Base-by-base conservation (phyloP, 2,329 filamentous ascomycete species). In the Grosmannia serpens region DNA sequence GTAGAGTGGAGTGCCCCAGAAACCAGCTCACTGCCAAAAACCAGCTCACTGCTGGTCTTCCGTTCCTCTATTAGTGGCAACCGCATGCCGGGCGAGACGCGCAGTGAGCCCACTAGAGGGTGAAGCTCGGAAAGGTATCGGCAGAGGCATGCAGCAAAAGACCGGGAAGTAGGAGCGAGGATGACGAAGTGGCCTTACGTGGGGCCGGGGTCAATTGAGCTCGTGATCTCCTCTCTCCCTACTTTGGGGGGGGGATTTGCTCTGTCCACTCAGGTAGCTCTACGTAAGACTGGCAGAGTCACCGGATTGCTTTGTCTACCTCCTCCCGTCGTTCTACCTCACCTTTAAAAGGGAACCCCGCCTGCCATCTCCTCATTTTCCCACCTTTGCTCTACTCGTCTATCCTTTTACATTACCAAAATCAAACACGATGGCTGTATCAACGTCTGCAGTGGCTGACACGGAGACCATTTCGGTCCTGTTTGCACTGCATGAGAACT, bases 401-500 rank as follows among this genome's bases (percentile, higher is more conserved):
- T 20, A 38, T 15, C 15, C 22, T 47, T 33, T 10, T 33, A 31
- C 20, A 5, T 27, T n/a, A 26, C 10, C 7, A 9, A 52, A 69
- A 59, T 66, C 68, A 67, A 65, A 63, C 74, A 80, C 71, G 71
- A 84, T 84, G 81, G 77, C 78, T 69, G 71, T 71, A 68, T 83
- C 83, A 77, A 75, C 73, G 65, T 80, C 79, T 71, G 79, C 80
- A 68, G 78, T 81, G 70, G 74, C 75, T 66, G 80, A 83, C 68
- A 77, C 61, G 51, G 66, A 83, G 69, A 80, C 80, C 64, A 74
- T 84, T 67, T 75, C 83, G 63, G 78, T 84, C 64, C 78, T 84
- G 68, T 77, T 84, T 70, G 80, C 77, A 65, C 75, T 84, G 65
- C 81, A 84, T 58, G 71, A 76, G 68, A 80, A 82, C 69, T 84